These are phyloP conservation scores for Botrytis paeoniae DNA, from an alignment of 2,329 filamentous ascomycete genomes.

Conservation along the genomic window DNA sequence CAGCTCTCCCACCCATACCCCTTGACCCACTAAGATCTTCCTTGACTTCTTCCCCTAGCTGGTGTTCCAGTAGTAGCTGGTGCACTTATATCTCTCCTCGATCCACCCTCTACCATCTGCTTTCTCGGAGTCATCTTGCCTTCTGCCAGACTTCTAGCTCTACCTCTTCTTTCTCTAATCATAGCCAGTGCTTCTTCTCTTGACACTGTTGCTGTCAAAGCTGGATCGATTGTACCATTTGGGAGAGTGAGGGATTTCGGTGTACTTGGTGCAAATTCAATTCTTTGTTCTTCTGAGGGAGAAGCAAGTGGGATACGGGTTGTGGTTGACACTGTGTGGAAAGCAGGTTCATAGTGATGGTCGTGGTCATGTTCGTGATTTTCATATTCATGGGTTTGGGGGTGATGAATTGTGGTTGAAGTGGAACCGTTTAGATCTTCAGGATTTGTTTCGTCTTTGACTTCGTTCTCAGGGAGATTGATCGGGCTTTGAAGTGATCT, in stretches of 20 bases:
- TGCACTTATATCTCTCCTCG: slow-evolving; percentile 36
- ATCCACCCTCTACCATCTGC: slow-evolving; percentile 33
- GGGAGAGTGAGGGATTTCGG: slow-evolving; percentile 22
- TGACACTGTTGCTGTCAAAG: slow-evolving; percentile 63
- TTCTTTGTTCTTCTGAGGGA: slow-evolving; percentile 23
- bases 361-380: slow-evolving; percentile 31
- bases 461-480: slow-evolving; percentile 18
- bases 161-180: slow-evolving; percentile 68
- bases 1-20: neutral
- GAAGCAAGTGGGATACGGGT: slow-evolving; percentile 36
- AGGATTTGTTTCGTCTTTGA: slow-evolving; percentile 20
- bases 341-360: slow-evolving; percentile 24
- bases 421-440: slow-evolving; percentile 29
- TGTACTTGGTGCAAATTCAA: slow-evolving; percentile 16
- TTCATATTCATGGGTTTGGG: slow-evolving; percentile 31
- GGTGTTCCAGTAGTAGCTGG: slow-evolving; percentile 32
- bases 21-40: neutral
- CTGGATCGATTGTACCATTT: slow-evolving; percentile 44
- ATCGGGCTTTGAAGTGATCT: slow-evolving; percentile 28
- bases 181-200: slow-evolving; percentile 73
- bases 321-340: slow-evolving; percentile 38
- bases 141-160: slow-evolving; percentile 66
- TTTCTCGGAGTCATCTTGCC: slow-evolving; percentile 60
- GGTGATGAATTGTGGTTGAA: slow-evolving; percentile 31
- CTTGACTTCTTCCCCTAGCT: slow-evolving; percentile 27